phyloP scores from a whole-genome alignment of 1,139 yeast species.

The Kodamaea derodonti region DNA sequence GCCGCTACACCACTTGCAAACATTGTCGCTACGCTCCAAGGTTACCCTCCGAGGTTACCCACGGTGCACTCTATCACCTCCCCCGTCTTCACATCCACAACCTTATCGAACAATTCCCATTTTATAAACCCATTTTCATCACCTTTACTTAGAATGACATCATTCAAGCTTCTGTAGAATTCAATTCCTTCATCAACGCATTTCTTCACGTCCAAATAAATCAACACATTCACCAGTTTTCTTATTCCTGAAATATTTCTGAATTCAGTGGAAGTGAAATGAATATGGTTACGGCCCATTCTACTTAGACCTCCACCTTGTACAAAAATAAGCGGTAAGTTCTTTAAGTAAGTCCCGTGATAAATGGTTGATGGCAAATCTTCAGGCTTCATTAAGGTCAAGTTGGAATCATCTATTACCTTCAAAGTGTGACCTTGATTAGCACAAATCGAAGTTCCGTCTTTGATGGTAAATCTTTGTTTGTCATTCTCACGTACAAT shows the following conservation, averaged over 20 bases:
- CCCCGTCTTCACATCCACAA: conserved; percentile 20
- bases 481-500: conserved; percentile 69
- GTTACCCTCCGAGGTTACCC: too few species aligned
- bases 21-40: too few species aligned
- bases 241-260: conserved; percentile 69
- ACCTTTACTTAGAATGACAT: conserved; percentile 71
- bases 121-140: conserved; percentile 51
- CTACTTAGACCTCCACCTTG: conserved; percentile 53
- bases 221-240: conserved; percentile 51
- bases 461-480: conserved; percentile 53
- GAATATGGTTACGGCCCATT: conserved; percentile 84
- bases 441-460: conserved; percentile 57
- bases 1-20: too few species aligned
- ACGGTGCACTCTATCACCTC: conserved; percentile 12
- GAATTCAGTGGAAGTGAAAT: conserved; percentile 43
- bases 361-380: conserved; percentile 39
- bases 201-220: conserved; percentile 55
- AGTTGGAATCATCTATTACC: conserved; percentile 39
- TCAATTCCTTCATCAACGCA: conserved; percentile 44
- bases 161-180: conserved; percentile 65
- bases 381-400: conserved; percentile 30
- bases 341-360: conserved; percentile 74
- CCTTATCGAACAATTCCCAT: conserved; percentile 39
- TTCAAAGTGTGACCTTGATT: conserved; percentile 85
- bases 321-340: conserved; percentile 45